Base-by-base conservation (phyloP, 495 filamentous ascomycete species). In the Daldinia grandis region DNA sequence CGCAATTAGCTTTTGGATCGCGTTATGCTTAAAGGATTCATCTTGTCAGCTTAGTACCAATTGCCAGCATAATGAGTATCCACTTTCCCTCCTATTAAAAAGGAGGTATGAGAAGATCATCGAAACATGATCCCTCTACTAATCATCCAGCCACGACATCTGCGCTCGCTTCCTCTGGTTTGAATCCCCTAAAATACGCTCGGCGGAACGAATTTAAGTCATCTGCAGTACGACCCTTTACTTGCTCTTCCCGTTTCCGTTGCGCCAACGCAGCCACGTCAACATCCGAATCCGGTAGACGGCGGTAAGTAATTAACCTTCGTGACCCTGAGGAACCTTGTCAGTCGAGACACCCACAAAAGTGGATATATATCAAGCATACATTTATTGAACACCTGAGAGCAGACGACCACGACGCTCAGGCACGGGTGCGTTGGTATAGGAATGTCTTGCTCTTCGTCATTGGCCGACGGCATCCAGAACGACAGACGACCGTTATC, bases 391-490 rank as follows among this genome's bases (percentile, higher is more conserved):
- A 99, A 99, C 3, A 84, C 76, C 77, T 99, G 95, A 37, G 91
- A 89, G 73, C 92, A 96, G 30, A 94, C 88, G 58, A 85, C 88
- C 31, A 94, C 82, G n/a, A 95, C 76, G 75, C 92, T 86, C 24
- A 99, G 77, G 51, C 88, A 87, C 5, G 90, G 90, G 77, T 98
- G 93, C 57, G 82, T 86, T 1, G 95, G 95, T 15, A 96, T 85
- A 0, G 87, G 82, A 7, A 97, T 86, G 72, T 94, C 91, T 9
- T 87, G 82, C 49, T 86, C 82, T 57, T 86, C 87, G 57, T 95
- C 93, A 75, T 92, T 95, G 0, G 93, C 88, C 1, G 94, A 97
- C 0, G 95, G 95, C 94, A 98, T 98, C 95, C 95, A 99, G 83
- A 99, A 93, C 8, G 88, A 91, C 2, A 99, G 74, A 49, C 95